Percentiles rank a stretch among this genome's conserved stretches.
phyloP scores from a whole-genome alignment of 192 early-diverging fungal species.

The Podila epigama region DNA sequence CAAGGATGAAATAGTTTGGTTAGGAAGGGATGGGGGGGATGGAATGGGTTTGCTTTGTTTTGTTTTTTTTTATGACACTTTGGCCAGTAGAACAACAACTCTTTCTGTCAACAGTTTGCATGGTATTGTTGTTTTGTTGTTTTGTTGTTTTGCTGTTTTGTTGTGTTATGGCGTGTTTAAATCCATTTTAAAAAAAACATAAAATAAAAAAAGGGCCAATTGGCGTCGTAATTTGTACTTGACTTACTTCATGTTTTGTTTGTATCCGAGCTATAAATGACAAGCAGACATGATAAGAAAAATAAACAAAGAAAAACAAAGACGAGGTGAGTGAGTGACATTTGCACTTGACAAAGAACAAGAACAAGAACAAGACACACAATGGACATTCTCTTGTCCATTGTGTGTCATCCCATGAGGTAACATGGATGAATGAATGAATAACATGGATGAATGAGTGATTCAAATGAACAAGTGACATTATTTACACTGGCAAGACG shows the following conservation, averaged over 20 bases:
- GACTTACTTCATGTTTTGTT: conserved; percentile 50
- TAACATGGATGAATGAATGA: neutral
- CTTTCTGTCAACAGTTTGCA: neutral
- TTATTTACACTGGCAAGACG: conserved; percentile 29
- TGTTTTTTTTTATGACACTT: neutral
- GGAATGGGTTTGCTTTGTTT: neutral
- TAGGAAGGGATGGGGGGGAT: neutral
- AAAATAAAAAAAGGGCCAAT: too few species aligned
- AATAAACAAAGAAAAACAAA: neutral
- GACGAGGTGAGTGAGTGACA: neutral
- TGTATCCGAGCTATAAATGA: conserved; percentile 30
- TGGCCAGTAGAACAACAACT: neutral
- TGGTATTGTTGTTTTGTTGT: neutral
- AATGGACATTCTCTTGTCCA: neutral
- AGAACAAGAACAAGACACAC: neutral
- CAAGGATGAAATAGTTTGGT: neutral
- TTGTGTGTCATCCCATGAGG: too few species aligned
- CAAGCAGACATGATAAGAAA: neutral
- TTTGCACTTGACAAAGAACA: neutral
- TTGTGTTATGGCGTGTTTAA: too few species aligned
- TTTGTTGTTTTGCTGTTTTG: too few species aligned
- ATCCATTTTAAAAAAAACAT: too few species aligned
- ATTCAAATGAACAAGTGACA: too few species aligned
- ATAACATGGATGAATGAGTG: neutral
- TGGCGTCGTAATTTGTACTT: too few species aligned